Percentiles rank a stretch among this genome's conserved stretches.
Evolutionary conservation across 2,329 filamentous ascomycete species (phyloP).

Genomic region (Huntiella moniliformis): DNA sequence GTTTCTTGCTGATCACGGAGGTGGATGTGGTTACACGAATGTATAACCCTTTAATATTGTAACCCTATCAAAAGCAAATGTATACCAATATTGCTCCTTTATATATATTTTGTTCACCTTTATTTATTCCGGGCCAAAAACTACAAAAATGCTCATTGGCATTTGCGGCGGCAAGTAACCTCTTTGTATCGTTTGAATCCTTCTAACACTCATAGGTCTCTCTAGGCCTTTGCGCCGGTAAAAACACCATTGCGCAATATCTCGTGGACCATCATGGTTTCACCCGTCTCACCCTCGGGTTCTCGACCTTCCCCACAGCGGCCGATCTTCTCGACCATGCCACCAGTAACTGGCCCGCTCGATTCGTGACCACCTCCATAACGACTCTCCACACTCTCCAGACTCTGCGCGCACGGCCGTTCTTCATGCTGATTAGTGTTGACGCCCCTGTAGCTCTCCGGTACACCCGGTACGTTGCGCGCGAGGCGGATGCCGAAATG

Average conservation of each 20-base stretch:
- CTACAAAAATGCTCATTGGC: constrained; percentile 47
- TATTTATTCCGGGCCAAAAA: too few species aligned
- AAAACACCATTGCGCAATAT: constrained; percentile 75
- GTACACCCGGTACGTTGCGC: constrained; percentile 57
- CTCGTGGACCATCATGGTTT: constrained; percentile 73
- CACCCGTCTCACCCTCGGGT: constrained; percentile 43
- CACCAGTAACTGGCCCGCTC: constrained; percentile 63
- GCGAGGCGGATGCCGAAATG: constrained; percentile 13
- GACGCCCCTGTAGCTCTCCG: constrained; percentile 75
- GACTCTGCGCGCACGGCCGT: constrained; percentile 58
- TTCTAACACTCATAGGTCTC: background rate
- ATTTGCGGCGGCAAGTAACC: constrained; percentile 46
- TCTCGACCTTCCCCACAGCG: constrained; percentile 36
- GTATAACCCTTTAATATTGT: too few species aligned
- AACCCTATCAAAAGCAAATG: too few species aligned
- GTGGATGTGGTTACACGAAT: too few species aligned
- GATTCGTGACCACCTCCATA: constrained; percentile 76
- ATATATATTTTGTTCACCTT: too few species aligned
- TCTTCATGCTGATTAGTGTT: constrained; percentile 82
- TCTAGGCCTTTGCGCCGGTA: constrained; percentile 79
- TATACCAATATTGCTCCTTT: too few species aligned
- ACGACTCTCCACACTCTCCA: constrained; percentile 56
- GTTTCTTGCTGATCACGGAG: too few species aligned
- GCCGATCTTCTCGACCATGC: constrained; percentile 65
- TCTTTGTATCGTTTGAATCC: background rate